These are phyloP conservation scores for Candida maltosa DNA, from an alignment of 805 yeast genomes.

Conservation along the genomic window DNA sequence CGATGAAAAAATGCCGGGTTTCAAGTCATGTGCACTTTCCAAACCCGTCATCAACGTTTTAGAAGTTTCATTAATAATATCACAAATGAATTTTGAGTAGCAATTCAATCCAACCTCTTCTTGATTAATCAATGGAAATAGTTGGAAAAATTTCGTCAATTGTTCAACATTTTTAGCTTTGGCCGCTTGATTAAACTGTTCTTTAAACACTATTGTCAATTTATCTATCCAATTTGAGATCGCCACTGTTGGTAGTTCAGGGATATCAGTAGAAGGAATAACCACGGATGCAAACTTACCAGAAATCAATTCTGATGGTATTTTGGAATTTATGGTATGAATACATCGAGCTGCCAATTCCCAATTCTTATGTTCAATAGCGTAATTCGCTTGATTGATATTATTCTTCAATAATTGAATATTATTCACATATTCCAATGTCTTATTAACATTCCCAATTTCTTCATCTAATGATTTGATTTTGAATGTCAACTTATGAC, in stretches of 20 bases:
- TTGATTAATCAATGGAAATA: slow-evolving; percentile 83
- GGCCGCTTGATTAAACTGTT: slow-evolving; percentile 72
- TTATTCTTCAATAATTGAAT: slow-evolving; percentile 65
- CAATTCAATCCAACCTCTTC: slow-evolving; percentile 69
- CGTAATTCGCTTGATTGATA: slow-evolving; percentile 61
- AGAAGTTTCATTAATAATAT: slow-evolving; percentile 76
- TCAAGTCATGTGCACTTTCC: slow-evolving; percentile 13
- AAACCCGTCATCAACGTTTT: slow-evolving; percentile 54
- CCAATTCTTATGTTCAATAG: slow-evolving; percentile 71
- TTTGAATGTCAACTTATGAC: slow-evolving; percentile 63
- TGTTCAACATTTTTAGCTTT: slow-evolving; percentile 58
- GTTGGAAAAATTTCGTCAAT: slow-evolving; percentile 74
- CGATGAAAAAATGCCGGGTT: slow-evolving; percentile 54
- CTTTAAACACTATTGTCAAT: slow-evolving; percentile 53
- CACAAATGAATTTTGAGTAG: slow-evolving; percentile 83
- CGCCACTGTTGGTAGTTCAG: slow-evolving; percentile 67
- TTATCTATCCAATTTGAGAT: slow-evolving; percentile 57
- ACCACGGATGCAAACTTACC: slow-evolving; percentile 75
- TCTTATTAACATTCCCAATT: slow-evolving; percentile 56
- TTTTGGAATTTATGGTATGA: slow-evolving; percentile 26
- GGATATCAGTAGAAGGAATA: slow-evolving; percentile 84
- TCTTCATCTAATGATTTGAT: slow-evolving; percentile 72
- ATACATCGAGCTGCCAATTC: slow-evolving; percentile 74
- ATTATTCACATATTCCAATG: slow-evolving; percentile 61
- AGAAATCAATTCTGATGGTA: slow-evolving; percentile 51